These are phyloP conservation scores for Nemania sp. DNA, from an alignment of 2,329 filamentous ascomycete species.

Conservation along the genomic window DNA sequence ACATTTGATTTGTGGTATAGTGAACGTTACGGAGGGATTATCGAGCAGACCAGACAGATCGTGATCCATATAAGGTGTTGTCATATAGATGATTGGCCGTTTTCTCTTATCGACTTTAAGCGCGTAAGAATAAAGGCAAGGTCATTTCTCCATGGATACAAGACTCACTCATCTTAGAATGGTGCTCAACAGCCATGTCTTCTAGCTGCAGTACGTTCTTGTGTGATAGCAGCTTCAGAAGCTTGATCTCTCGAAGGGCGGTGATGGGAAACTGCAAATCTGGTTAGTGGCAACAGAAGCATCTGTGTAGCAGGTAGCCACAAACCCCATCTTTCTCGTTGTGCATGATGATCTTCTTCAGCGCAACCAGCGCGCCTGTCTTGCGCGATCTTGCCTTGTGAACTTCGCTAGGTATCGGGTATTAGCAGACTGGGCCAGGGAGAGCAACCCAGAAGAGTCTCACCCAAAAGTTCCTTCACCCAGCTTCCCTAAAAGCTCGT, in stretches of 20 bases:
- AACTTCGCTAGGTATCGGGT: constrained; percentile 66
- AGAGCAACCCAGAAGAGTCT: constrained; percentile 43
- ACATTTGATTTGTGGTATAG: constrained; percentile 92
- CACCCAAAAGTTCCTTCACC: constrained; percentile 95
- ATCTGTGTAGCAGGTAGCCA: constrained; percentile 23
- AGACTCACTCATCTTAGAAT: constrained; percentile 40
- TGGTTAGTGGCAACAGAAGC: constrained; percentile 25
- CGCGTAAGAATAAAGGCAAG: constrained; percentile 32
- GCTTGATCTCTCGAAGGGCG: constrained; percentile 93
- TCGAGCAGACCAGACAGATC: constrained; percentile 96
- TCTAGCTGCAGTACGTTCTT: constrained; percentile 83
- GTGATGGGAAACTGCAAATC: constrained; percentile 84
- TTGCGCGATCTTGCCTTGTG: constrained; percentile 82
- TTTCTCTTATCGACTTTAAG: constrained; percentile 74
- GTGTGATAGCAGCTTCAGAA: constrained; percentile 93
- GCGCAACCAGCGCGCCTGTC: constrained; percentile 75
- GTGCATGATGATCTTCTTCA: constrained; percentile 99
- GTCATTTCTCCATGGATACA: constrained; percentile 4
- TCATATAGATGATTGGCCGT: constrained; percentile 94
- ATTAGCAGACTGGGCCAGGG: constrained; percentile 31
- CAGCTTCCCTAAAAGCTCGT: constrained; percentile 80
- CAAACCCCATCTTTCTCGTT: constrained; percentile 94
- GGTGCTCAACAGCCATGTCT: constrained; percentile 93
- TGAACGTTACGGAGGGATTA: constrained; percentile 87
- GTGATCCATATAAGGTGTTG: constrained; percentile 98